Percentiles rank a stretch among this genome's conserved stretches.
Conservation (phyloP, 2,329 filamentous ascomycete species). For the Capronia epimyces region DNA sequence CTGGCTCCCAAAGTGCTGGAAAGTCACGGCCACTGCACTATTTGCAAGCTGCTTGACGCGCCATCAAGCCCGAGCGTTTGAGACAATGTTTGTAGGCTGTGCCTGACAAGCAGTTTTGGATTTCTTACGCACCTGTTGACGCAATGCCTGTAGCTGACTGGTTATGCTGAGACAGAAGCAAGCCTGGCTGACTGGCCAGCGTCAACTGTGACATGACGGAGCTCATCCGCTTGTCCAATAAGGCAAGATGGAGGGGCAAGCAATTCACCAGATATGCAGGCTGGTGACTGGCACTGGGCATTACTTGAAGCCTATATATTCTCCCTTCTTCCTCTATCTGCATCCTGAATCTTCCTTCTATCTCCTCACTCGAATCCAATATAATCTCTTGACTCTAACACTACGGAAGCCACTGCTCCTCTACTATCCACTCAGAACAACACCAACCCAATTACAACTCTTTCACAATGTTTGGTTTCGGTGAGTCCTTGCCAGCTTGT, state of each 20-base stretch:
- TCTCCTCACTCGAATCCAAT: not conserved
- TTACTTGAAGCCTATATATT: slow-evolving; percentile 4
- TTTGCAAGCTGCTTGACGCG: not conserved
- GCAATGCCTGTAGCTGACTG: slow-evolving; percentile 7
- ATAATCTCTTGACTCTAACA: not conserved
- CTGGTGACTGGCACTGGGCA: not conserved
- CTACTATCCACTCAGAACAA: not conserved
- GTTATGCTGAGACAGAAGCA: not conserved
- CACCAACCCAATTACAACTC: not conserved
- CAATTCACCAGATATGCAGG: not conserved
- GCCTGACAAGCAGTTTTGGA: slow-evolving; percentile 2
- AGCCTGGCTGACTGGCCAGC: slow-evolving; percentile 5
- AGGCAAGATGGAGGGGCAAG: slow-evolving; percentile 4
- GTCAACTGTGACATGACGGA: slow-evolving; percentile 10
- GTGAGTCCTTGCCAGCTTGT: not conserved
- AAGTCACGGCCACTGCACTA: not conserved
- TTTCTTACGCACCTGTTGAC: slow-evolving; percentile 7
- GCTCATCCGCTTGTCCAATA: not conserved
- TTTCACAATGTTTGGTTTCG: slow-evolving; percentile 17
- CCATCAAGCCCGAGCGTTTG: not conserved
- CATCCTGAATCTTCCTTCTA: not conserved
- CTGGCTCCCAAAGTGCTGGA: not conserved
- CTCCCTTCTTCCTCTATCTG: not conserved
- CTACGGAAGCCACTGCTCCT: not conserved
- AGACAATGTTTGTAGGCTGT: slow-evolving; percentile 1